Evolutionary conservation across 2,329 filamentous ascomycete species (phyloP), one percentile per base, ranked within the genome.

Genomic region (Helotiales sp.): DNA sequence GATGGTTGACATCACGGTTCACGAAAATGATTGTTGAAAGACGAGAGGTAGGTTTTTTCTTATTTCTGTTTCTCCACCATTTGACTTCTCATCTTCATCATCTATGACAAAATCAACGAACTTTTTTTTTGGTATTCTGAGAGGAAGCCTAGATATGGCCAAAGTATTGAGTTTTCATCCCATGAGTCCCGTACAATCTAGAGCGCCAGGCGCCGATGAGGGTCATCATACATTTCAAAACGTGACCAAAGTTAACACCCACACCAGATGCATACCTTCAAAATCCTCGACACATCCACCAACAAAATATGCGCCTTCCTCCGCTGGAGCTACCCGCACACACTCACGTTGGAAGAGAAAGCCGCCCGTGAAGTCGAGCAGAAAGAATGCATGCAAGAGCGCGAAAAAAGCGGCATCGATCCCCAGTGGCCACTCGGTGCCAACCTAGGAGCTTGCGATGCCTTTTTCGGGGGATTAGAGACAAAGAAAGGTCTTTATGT

Each of bases 291-390:
- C 61, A 58, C 34, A 1, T 37, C 52, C 11, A 76, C 69, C 6
- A 75, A 74, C 1, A 70, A 75, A 7, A 62, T 79, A 6, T 76
- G 75, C 13, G 77, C 78, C 10, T 79, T 75, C 34, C 64, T 74
- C 1, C 71, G 79, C n/a, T 81, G 78, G 78, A 72, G 73, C 15
- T 75, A 77, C 15, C 79, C 80, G 17, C 63, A 75, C 61, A 72
- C 67, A 0, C 71, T 73, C 22, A 77, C 66, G 17, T 50, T 61
- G 6, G 66, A 64, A 30, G 69, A 73, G 37, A 66, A 70, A 22
- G 52, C 40, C 34, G 17, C 50, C 20, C 61, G 13, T 6, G 30
- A 60, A 28, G 30, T 45, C 26, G 62, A 70, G 26, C 32, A 66
- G 20, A 52, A 17, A 20, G n/a, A 30, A 37, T 66, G 50, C 26